phyloP scores from a whole-genome alignment of 2,329 filamentous ascomycete species.

The Nemania serpens region DNA sequence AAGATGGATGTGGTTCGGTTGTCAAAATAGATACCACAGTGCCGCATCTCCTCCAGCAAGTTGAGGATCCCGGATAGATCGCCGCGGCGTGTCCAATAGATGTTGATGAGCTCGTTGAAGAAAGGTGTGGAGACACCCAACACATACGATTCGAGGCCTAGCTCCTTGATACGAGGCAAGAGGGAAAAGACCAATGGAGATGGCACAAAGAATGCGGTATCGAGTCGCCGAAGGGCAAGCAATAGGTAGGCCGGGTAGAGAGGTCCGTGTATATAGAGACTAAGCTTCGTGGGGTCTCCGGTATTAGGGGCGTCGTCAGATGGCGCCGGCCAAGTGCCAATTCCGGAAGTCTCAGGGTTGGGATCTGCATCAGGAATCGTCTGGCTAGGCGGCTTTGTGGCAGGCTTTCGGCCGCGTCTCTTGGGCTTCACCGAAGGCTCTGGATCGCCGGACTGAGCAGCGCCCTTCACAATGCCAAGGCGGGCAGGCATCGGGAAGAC shows the following conservation, averaged over 20 bases:
- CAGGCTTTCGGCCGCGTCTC: constrained; percentile 2
- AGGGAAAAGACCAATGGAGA: constrained; percentile 65
- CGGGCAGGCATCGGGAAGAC: constrained; percentile 65
- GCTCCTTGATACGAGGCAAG: constrained; percentile 68
- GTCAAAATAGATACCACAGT: constrained; percentile 64
- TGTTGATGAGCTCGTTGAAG: constrained; percentile 68
- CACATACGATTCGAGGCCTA: constrained; percentile 72
- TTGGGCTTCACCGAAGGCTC: constrained; percentile 18
- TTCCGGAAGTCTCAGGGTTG: not conserved
- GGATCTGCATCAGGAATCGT: not conserved
- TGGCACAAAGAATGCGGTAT: constrained; percentile 58
- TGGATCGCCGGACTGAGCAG: constrained; percentile 27
- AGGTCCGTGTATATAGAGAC: constrained; percentile 63
- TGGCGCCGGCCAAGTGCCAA: not conserved
- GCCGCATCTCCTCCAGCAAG: constrained; percentile 68
- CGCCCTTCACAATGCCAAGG: constrained; percentile 53
- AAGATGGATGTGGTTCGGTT: constrained; percentile 49
- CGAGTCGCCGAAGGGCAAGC: constrained; percentile 60
- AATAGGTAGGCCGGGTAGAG: constrained; percentile 68
- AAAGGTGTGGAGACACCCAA: constrained; percentile 72
- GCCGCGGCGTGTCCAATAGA: constrained; percentile 65
- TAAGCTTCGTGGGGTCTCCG: constrained; percentile 37
- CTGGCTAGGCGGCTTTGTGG: not conserved
- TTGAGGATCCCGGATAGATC: constrained; percentile 60
- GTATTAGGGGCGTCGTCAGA: constrained; percentile 12